phyloP scores from a whole-genome alignment of 1,284 basidiomycete genomes.

The Rhodofomes roseus region DNA sequence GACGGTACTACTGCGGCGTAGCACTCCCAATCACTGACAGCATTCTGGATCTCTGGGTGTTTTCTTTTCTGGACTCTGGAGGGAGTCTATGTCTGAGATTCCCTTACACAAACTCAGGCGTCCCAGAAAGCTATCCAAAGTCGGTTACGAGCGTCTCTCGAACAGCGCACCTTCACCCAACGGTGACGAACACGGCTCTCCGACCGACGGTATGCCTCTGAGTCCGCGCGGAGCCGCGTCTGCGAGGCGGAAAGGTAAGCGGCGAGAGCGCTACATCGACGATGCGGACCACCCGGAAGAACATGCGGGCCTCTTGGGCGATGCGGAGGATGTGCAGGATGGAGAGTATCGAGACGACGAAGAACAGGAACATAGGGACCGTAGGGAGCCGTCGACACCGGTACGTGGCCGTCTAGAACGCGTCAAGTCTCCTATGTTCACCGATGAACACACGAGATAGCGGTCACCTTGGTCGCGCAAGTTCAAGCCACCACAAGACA shows the following conservation, averaged over 20 bases:
- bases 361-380: slow-evolving; percentile 14
- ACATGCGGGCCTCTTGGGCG: slow-evolving; percentile 44
- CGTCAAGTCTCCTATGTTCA: background rate
- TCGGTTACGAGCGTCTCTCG: slow-evolving; percentile 44
- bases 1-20: background rate
- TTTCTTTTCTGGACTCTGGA: background rate
- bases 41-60: background rate
- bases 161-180: slow-evolving; percentile 30
- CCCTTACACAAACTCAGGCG: slow-evolving; percentile 58
- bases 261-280: slow-evolving; percentile 43
- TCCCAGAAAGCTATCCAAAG: slow-evolving; percentile 37
- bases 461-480: slow-evolving; percentile 29
- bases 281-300: slow-evolving; percentile 56
- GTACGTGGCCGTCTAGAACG: slow-evolving; percentile 14
- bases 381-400: slow-evolving; percentile 19
- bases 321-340: slow-evolving; percentile 29
- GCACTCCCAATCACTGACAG: background rate
- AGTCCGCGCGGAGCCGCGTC: slow-evolving; percentile 32
- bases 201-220: slow-evolving; percentile 20
- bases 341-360: slow-evolving; percentile 20
- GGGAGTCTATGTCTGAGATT: slow-evolving; percentile 61
- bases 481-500: slow-evolving; percentile 47
- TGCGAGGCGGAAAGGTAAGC: slow-evolving; percentile 35
- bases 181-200: slow-evolving; percentile 25
- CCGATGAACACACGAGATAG: slow-evolving; percentile 17